Conservation (phyloP, 257 asterid species). For the Solanum microdontum region DNA sequence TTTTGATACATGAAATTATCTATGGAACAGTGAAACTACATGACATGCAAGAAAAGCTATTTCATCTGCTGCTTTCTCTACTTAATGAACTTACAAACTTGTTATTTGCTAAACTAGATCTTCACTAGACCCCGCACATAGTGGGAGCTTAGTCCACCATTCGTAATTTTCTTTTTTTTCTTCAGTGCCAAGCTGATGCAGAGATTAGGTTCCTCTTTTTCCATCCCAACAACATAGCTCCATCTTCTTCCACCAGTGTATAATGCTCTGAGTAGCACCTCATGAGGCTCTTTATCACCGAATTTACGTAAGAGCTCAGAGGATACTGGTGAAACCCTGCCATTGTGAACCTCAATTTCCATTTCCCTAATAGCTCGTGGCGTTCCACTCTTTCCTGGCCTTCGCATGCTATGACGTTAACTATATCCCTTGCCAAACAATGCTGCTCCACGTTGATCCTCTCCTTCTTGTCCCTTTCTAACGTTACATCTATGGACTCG, state of each 20-base stretch:
- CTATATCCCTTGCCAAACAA: slow-evolving; percentile 82
- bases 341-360: slow-evolving; percentile 74
- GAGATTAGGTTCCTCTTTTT: slow-evolving; percentile 71
- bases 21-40: neutral
- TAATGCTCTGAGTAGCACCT: slow-evolving; percentile 67
- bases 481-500: slow-evolving; percentile 67
- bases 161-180: neutral
- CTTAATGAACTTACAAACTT: neutral
- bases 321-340: slow-evolving; percentile 72
- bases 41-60: neutral
- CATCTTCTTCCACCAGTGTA: slow-evolving; percentile 67
- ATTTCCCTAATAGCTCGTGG: slow-evolving; percentile 83
- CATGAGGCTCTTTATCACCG: slow-evolving; percentile 61
- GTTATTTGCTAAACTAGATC: neutral
- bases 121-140: neutral
- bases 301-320: slow-evolving; percentile 64
- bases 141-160: neutral
- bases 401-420: slow-evolving; percentile 87
- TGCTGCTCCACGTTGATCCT: slow-evolving; percentile 86
- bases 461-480: slow-evolving; percentile 69
- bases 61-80: neutral
- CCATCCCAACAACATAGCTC: slow-evolving; percentile 84
- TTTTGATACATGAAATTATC: neutral
- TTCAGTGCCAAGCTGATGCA: slow-evolving; percentile 81
- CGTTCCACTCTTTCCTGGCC: slow-evolving; percentile 85